Evolutionary conservation across 1,139 yeast genomes (phyloP).

Genomic region (Saccharomyces hybrid): DNA sequence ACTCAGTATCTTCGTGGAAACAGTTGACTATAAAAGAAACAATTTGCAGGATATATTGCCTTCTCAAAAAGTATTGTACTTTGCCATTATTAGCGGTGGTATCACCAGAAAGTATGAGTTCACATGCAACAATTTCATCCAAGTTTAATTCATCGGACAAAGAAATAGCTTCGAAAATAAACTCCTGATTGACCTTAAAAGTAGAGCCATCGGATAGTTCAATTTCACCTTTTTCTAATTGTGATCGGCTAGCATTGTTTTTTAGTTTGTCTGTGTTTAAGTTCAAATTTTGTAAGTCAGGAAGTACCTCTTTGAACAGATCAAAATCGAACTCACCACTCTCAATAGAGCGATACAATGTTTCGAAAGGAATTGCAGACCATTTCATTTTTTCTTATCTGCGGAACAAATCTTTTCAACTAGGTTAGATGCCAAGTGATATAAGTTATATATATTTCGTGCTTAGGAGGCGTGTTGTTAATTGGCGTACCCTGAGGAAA

Average conservation of each 20-base stretch:
- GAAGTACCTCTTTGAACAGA: conserved; percentile 19
- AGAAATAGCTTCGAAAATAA: conserved; percentile 41
- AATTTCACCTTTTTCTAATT: conserved; percentile 47
- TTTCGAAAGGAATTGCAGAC: conserved; percentile 21
- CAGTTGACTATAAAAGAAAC: conserved; percentile 48
- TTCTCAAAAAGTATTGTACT: conserved; percentile 60
- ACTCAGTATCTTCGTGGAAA: conserved; percentile 17
- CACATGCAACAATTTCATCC: conserved; percentile 61
- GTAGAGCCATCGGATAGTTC: conserved; percentile 41
- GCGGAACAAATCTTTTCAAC: background rate
- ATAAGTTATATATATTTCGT: background rate
- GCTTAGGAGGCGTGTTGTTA: background rate
- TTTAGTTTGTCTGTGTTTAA: conserved; percentile 28
- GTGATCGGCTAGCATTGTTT: conserved; percentile 46
- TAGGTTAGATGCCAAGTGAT: background rate
- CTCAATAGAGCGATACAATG: conserved; percentile 27
- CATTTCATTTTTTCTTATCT: conserved; percentile 18
- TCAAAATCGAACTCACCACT: conserved; percentile 15
- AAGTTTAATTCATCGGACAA: conserved; percentile 59
- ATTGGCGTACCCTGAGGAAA: background rate
- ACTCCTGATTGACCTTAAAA: conserved; percentile 46
- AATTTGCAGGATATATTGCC: conserved; percentile 63
- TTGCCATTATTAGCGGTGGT: conserved; percentile 57
- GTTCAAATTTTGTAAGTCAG: conserved; percentile 25
- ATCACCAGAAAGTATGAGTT: conserved; percentile 40